These are phyloP conservation scores for Boletus eberwhitei DNA, from an alignment of 768 basidiomycete genomes.

Conservation along the genomic window DNA sequence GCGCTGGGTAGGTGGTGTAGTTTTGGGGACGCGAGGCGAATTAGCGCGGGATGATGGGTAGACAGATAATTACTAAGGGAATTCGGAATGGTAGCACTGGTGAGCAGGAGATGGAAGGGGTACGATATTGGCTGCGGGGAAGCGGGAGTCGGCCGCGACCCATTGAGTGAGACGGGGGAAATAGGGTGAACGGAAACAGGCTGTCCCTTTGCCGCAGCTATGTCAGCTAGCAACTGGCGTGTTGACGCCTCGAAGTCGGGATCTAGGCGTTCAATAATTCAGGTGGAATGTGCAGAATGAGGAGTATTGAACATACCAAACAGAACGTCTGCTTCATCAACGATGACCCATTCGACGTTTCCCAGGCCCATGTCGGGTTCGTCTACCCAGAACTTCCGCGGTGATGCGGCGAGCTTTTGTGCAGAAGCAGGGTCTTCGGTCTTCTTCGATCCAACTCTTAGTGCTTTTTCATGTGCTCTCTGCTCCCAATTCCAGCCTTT, in stretches of 20 bases:
- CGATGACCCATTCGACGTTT: slow-evolving; percentile 81
- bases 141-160: slow-evolving; percentile 3
- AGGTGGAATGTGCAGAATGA: not conserved
- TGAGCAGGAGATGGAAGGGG: slow-evolving; percentile 79
- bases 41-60: slow-evolving; percentile 54
- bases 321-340: slow-evolving; percentile 90
- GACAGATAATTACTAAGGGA: slow-evolving; percentile 66
- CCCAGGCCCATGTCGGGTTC: slow-evolving; percentile 60
- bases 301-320: slow-evolving; percentile 53
- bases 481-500: slow-evolving; percentile 50
- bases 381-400: slow-evolving; percentile 39
- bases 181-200: slow-evolving; percentile 15
- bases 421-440: slow-evolving; percentile 23
- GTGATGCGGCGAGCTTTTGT: slow-evolving; percentile 15
- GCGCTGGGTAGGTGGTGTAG: slow-evolving; percentile 74
- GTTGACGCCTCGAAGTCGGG: slow-evolving; percentile 80
- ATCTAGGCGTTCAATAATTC: slow-evolving; percentile 42
- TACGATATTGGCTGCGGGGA: slow-evolving; percentile 37
- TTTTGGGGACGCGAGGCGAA: slow-evolving; percentile 76
- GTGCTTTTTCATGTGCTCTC: slow-evolving; percentile 24
- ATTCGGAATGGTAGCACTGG: slow-evolving; percentile 84
- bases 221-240: slow-evolving; percentile 62
- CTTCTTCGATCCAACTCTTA: slow-evolving; percentile 25
- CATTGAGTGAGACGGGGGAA: slow-evolving; percentile 17
- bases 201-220: slow-evolving; percentile 55